Evolutionary conservation across 1,284 basidiomycete species (phyloP), one percentile per base, ranked within the genome.

Genomic region (Salmacisia buchloeana): DNA sequence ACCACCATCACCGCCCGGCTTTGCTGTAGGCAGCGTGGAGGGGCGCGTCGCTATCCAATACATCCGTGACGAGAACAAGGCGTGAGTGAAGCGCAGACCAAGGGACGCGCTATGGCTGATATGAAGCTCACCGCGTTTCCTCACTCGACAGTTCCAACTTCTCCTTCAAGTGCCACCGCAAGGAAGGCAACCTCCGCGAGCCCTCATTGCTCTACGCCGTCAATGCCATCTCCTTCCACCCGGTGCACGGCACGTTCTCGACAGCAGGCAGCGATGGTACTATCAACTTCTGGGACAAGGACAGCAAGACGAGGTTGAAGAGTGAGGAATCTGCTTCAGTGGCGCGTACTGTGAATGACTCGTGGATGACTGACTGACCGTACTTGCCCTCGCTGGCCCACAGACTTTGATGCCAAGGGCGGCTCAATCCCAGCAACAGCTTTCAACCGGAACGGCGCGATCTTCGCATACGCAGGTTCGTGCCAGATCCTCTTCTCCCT

Each of bases 1-100:
- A n/a, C 64, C 72, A 52, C 70, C 73, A 3, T 67, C 72, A 0
- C 62, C 75, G 1, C 77, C 77, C 10, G 77, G 76, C 2, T 78
- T 75, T 56, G 92, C 93, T 0, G 85, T 97, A 0, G 94, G 94
- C 18, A 94, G 92, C 77, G 88, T 97, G 12, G 94, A 98, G 81
- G 94, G 94, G 9, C 85, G 94, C 58, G 92, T 97, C 0, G 94
- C 91, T 1, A 93, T 98, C 66, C 94, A 97, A 89, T 96, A 81
- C 79, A 90, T 82, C 46, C 41, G 52, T 13, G 63, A 68, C 13
- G 59, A 61, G 52, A 58, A 69, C 58, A 70, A 68, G 25, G 18
- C n/a, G 46, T 66, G 61, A 35, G 66, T 49, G 2, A 12, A 25
- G n/a, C n/a, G 3, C 9, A 23, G 35, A 2, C 31, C n/a, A n/a